Conservation (phyloP, 257 asterid genomes). For the Przewalskia tangutica region DNA sequence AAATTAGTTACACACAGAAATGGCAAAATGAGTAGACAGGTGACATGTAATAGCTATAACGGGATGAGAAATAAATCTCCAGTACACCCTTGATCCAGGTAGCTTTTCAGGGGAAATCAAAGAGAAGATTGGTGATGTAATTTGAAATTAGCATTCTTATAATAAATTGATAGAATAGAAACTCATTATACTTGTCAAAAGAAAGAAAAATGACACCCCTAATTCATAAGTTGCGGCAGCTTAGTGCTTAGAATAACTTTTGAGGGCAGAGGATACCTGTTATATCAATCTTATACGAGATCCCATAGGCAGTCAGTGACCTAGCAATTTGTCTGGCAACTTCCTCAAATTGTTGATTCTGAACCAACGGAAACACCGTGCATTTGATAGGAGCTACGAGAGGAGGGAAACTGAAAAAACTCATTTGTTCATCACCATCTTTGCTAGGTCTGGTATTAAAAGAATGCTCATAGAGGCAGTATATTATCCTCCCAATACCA, state of each 20-base stretch:
- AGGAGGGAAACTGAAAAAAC: conserved; percentile 73
- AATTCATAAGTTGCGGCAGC: background rate
- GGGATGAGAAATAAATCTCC: background rate
- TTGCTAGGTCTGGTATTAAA: conserved; percentile 62
- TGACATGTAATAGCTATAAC: background rate
- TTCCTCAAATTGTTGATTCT: conserved; percentile 60
- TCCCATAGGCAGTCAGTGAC: conserved; percentile 55
- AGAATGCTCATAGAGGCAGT: conserved; percentile 76
- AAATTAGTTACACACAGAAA: background rate
- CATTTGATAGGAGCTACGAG: conserved; percentile 85
- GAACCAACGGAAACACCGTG: conserved; percentile 84
- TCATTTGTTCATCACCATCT: conserved; percentile 72
- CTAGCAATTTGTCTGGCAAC: conserved; percentile 55
- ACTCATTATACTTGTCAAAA: background rate
- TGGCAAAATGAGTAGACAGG: background rate
- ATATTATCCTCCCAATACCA: conserved; percentile 81
- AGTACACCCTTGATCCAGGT: background rate
- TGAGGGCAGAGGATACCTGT: conserved; percentile 42
- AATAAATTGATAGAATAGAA: background rate
- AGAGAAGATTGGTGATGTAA: background rate
- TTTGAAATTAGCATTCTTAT: background rate
- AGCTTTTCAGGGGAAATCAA: background rate
- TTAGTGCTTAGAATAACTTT: background rate
- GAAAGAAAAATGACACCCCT: background rate
- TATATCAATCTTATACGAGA: conserved; percentile 66